These are phyloP conservation scores for Perkinsus marinus DNA, from an alignment of 169 alveolate genomes.

Conservation along the genomic window DNA sequence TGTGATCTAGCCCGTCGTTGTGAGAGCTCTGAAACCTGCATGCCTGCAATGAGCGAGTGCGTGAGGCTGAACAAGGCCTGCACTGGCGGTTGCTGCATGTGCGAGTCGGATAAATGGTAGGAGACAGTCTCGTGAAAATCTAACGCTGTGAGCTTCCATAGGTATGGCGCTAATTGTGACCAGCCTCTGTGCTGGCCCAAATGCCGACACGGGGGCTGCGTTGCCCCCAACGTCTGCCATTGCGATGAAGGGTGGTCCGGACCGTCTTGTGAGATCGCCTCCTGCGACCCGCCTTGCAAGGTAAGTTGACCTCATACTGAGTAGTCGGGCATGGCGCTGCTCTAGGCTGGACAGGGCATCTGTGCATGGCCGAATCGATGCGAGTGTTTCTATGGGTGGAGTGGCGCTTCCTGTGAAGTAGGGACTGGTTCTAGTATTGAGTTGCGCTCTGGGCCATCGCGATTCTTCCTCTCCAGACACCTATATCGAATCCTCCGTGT, in stretches of 20 bases:
- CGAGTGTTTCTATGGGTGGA: conserved; percentile 45
- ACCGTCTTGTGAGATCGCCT: conserved; percentile 28
- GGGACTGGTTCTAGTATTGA: background rate
- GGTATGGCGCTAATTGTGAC: conserved; percentile 36
- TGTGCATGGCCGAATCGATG: conserved; percentile 48
- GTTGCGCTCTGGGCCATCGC: background rate
- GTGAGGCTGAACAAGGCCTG: background rate
- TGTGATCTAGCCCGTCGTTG: background rate
- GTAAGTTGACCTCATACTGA: conserved; percentile 1
- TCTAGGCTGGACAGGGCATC: conserved; percentile 20
- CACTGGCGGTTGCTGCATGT: conserved; percentile 51
- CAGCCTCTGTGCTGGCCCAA: conserved; percentile 43
- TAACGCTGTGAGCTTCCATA: no score
- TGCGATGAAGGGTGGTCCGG: conserved; percentile 47
- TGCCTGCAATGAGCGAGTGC: background rate
- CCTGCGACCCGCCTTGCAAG: conserved; percentile 27
- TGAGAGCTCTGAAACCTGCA: conserved; percentile 1
- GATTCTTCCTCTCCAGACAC: background rate
- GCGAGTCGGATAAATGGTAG: conserved; percentile 29
- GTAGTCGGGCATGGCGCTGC: background rate
- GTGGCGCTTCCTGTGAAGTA: conserved; percentile 32
- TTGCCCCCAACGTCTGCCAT: conserved; percentile 34
- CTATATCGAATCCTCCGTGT: conserved; percentile 28
- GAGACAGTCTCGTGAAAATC: no score
- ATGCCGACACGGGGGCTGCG: conserved; percentile 43